phyloP scores from a whole-genome alignment of 2,329 filamentous ascomycete genomes.

The Aureobasidium namibiae region DNA sequence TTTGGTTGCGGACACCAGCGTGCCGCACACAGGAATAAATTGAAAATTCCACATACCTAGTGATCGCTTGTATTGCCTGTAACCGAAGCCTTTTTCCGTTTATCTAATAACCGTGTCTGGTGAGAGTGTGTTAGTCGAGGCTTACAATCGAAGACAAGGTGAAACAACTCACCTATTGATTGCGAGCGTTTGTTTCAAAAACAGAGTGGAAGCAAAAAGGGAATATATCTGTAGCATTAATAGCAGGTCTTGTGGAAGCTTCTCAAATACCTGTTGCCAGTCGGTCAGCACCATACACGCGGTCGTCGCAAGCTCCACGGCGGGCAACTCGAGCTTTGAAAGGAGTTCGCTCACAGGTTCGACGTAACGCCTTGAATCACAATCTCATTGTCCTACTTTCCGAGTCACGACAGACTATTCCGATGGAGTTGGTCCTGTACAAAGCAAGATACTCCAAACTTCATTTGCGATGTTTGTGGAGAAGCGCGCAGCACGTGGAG shows the following conservation, averaged over 20 bases:
- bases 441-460: neutral
- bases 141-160: neutral
- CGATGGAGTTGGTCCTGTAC: neutral
- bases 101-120: constrained; percentile 2
- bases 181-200: neutral
- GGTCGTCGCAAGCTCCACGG: neutral
- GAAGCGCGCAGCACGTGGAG: neutral
- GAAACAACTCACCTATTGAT: constrained; percentile 5
- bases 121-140: neutral
- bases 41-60: neutral
- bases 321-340: neutral
- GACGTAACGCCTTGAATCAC: neutral
- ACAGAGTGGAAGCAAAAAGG: neutral
- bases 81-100: neutral
- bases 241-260: neutral
- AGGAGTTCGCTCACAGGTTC: neutral
- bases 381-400: neutral
- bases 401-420: neutral
- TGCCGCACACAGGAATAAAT: neutral
- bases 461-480: constrained; percentile 3
- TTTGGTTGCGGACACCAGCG: too few relatives aligned
- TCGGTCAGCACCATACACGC: neutral
- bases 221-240: constrained; percentile 4
- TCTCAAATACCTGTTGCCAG: neutral
- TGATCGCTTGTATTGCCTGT: neutral